Percentiles rank a stretch among this genome's conserved stretches.
phyloP scores from a whole-genome alignment of 1,284 basidiomycete genomes.

The Sanghuangporus baumii region DNA sequence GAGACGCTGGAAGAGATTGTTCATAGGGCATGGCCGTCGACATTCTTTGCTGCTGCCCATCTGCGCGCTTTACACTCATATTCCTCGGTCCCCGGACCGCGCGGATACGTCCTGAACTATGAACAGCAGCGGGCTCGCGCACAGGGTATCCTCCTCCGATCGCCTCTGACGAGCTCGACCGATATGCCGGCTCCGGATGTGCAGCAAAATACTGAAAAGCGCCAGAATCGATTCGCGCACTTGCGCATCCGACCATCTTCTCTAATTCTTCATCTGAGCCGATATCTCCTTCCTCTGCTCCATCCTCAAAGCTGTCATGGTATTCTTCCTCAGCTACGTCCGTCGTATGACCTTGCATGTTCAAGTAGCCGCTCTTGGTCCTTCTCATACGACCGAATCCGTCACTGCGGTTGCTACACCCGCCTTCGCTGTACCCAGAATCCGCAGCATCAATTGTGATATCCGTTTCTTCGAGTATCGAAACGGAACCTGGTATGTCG shows the following conservation, averaged over 20 bases:
- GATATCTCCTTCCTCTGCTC: neutral
- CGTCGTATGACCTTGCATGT: neutral
- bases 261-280: constrained; percentile 26
- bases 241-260: constrained; percentile 23
- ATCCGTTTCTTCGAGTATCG: constrained; percentile 8
- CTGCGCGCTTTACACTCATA: neutral
- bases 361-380: neutral
- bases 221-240: constrained; percentile 5
- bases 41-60: too few species aligned
- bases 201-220: neutral
- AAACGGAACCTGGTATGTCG: constrained; percentile 11
- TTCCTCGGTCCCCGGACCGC: neutral
- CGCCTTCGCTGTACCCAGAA: neutral
- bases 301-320: constrained; percentile 1
- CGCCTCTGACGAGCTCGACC: neutral
- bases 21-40: neutral
- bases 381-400: neutral
- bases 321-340: neutral
- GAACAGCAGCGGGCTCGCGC: too few species aligned
- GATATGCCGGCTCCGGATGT: neutral
- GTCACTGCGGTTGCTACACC: neutral
- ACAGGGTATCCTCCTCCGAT: neutral
- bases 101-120: neutral
- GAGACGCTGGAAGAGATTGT: neutral
- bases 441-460: neutral